A percentile compares a stretch with the other conserved stretches of the same genome.
Evolutionary conservation across 176 grass and related monocot species (phyloP).

Genomic region (Neostapfia colusana): DNA sequence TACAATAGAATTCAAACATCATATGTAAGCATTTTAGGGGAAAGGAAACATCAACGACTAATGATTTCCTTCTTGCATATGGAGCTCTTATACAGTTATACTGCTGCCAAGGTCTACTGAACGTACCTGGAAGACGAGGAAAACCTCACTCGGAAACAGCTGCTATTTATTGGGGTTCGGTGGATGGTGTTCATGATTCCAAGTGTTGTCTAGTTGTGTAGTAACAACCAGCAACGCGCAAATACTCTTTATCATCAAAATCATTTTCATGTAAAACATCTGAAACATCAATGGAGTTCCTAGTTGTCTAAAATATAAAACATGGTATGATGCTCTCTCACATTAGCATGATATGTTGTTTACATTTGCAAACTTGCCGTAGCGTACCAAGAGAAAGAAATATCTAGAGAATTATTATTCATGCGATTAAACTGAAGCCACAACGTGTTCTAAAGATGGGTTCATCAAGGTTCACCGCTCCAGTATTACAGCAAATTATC

Average conservation of each 20-base stretch:
- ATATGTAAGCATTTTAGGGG: constrained; percentile 1
- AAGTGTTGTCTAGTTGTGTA: no score
- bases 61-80: neutral
- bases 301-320: neutral
- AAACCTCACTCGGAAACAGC: neutral
- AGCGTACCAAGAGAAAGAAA: no score
- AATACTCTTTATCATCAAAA: neutral
- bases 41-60: neutral
- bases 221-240: neutral
- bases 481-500: neutral
- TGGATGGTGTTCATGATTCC: neutral
- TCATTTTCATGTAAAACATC: neutral
- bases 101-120: neutral
- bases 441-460: neutral
- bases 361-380: no score
- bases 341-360: neutral
- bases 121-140: neutral
- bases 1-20: constrained; percentile 14
- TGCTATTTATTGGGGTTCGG: neutral
- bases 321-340: neutral
- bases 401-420: no score
- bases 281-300: neutral
- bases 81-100: no score
- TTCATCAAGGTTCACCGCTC: no score
- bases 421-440: neutral